Conservation (phyloP, 2,329 filamentous ascomycete species). For the Helotiales sp. region DNA sequence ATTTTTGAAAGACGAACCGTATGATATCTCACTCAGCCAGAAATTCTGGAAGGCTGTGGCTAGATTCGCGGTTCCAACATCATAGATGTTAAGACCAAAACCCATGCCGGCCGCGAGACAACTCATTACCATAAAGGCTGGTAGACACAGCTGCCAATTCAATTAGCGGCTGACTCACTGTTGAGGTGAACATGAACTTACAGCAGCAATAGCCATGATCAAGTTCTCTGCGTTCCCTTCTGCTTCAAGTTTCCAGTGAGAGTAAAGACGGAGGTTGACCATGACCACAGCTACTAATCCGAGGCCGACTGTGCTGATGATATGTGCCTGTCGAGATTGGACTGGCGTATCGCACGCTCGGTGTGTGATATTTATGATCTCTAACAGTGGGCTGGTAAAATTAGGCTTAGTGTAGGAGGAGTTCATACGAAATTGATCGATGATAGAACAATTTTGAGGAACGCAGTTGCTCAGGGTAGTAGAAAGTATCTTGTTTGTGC, state of each 20-base stretch:
- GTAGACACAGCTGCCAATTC: neutral
- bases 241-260: constrained; percentile 3
- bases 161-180: neutral
- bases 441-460: neutral
- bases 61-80: neutral
- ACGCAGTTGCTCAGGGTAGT: neutral
- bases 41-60: neutral
- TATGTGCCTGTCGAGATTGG: neutral
- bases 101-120: neutral
- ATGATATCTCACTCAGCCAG: constrained; percentile 1
- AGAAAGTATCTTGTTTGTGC: neutral
- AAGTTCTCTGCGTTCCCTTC: constrained; percentile 6
- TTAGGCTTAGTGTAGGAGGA: neutral
- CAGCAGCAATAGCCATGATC: constrained; percentile 6
- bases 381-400: neutral
- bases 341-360: neutral
- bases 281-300: neutral
- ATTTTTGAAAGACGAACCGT: too few species aligned
- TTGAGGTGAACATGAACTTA: neutral
- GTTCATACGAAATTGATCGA: neutral
- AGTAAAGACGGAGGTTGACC: neutral
- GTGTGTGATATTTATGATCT: constrained; percentile 1
- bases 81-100: neutral
- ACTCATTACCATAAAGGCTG: neutral
- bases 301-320: constrained; percentile 4